Base-by-base conservation (phyloP, 2,329 filamentous ascomycete genomes). In the Spiromastix sp. region DNA sequence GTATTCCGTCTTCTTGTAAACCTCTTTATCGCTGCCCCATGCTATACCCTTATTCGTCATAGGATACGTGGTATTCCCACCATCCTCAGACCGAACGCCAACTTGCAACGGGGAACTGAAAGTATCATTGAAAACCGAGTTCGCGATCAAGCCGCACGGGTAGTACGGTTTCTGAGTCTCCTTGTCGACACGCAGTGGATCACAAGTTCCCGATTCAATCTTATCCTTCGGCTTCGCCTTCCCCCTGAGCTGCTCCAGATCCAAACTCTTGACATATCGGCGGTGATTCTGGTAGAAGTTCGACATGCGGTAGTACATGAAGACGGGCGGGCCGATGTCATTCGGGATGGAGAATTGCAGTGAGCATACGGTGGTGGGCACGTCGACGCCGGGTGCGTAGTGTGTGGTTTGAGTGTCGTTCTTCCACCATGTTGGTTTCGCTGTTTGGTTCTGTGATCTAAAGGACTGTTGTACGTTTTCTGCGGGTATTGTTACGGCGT, bases 241-340 rank as follows among this genome's bases (percentile, higher is more conserved):
- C 30, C 87, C 91, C 46, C 80, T 82, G 35, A 98, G 69, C 60
- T 98, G 91, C 34, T 83, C 70, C 38, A 79, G 72, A 52, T 87
- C 81, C 51, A 93, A 81, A 1, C 85, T 93, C 54, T 85, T 83
- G 41, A 95, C 91, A 49, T 98, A 98, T 59, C 89, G 80, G 46
- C 91, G 81, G 57, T 98, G 91, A 57, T 98, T 98, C 62, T 98
- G 91, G 67, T 96, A 96, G 66, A 98, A 98, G 64, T 96, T 94
- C 39, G 85, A 89, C 43, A 98, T 77, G 48, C 82, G 81, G 61
- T 98, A 98, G 67, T 95, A 98, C 60, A 96, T 77, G 42, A 89
- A 74, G 8, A 98, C 83, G 0, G 89, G 86, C 1, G 86, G 75
- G 3, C 72, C 70, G 60, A 98, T 79, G 39, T 77, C 67, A 49